Evolutionary conservation across 495 filamentous ascomycete species (phyloP), one percentile per base, ranked within the genome.

Genomic region (Hypoxylon perforatum): DNA sequence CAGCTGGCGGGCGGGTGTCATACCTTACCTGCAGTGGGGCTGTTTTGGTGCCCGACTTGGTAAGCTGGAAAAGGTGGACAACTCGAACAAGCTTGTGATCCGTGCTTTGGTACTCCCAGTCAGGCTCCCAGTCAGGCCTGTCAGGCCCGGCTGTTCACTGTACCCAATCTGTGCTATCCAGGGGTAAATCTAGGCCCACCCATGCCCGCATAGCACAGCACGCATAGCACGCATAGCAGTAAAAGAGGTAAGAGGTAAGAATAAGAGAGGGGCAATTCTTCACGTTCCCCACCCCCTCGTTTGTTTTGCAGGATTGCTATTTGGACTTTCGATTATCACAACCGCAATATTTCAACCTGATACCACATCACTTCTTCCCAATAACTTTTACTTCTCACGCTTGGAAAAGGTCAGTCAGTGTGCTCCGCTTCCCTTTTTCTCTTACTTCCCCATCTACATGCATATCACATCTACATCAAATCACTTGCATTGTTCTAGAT

Each of bases 271-370:
- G 63, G 63, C 63, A 66, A 66, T 56, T 66, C 63, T 56, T 59
- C 42, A 48, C 3, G 21, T 54, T 59, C 47, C 62, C 63, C 63
- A 66, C 63, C 63, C 63, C 63, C 63, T 65, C 63, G 57, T 60
- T 66, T 54, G 57, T 61, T 66, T 56, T 50, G 53, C 59, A 55
- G 39, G 41, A 55, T 22, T 62, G 54, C 45, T 65, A 58, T 58
- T 65, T 58, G 46, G 47, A 53, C 39, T 53, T 56, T 1, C 25
- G 49, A 48, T 39, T 48, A 59, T 59, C 55, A 55, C 63, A 66
- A 66, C 50, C 45, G 38, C 36, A 55, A 58, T 41, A 65, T 66
- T 66, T 66, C 63, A 66, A 66, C 63, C 63, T 61, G 48, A 67
- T 61, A 67, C 58, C 44, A 67, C 65, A 61, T 61, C 8, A 61